A percentile compares a stretch with the other conserved stretches of the same genome.
phyloP scores from a whole-genome alignment of 1,139 yeast genomes.

The Blastobotrys capitulatus region DNA sequence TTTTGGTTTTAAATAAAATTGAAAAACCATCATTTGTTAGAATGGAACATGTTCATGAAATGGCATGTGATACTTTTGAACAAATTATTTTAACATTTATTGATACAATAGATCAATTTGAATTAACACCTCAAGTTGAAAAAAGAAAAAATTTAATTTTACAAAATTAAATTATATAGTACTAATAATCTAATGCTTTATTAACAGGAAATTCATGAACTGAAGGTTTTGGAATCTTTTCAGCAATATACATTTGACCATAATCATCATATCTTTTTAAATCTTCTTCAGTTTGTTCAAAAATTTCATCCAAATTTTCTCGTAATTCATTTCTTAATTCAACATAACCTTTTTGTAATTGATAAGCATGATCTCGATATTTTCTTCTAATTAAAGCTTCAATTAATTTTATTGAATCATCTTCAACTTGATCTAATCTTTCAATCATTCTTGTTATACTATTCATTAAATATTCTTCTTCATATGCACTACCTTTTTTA shows the following conservation, averaged over 20 bases:
- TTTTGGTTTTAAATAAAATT: slow-evolving; percentile 16
- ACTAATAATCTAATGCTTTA: slow-evolving; percentile 4
- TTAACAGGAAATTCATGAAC: slow-evolving; percentile 4
- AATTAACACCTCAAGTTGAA: slow-evolving; percentile 6
- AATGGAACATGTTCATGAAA: slow-evolving; percentile 18
- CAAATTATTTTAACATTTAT: slow-evolving; percentile 25
- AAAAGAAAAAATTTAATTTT: background rate
- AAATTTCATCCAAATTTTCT: slow-evolving; percentile 66
- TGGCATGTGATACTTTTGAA: slow-evolving; percentile 26
- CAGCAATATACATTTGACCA: slow-evolving; percentile 58
- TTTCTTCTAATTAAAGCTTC: slow-evolving; percentile 71
- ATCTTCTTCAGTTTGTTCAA: slow-evolving; percentile 65
- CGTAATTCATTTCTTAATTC: slow-evolving; percentile 52
- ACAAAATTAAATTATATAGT: background rate
- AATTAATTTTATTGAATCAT: slow-evolving; percentile 67
- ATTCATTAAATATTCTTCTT: slow-evolving; percentile 86
- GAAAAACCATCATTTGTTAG: slow-evolving; percentile 16
- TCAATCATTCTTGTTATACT: slow-evolving; percentile 87
- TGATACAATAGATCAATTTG: slow-evolving; percentile 1
- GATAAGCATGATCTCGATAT: slow-evolving; percentile 75
- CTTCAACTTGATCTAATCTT: slow-evolving; percentile 65
- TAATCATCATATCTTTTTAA: slow-evolving; percentile 85
- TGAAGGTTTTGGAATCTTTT: slow-evolving; percentile 4
- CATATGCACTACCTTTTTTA: slow-evolving; percentile 94
- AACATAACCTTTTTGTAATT: slow-evolving; percentile 64